Evolutionary conservation across 164 flowering plant species (phyloP).

Genomic region (Cinnamomum micranthum): DNA sequence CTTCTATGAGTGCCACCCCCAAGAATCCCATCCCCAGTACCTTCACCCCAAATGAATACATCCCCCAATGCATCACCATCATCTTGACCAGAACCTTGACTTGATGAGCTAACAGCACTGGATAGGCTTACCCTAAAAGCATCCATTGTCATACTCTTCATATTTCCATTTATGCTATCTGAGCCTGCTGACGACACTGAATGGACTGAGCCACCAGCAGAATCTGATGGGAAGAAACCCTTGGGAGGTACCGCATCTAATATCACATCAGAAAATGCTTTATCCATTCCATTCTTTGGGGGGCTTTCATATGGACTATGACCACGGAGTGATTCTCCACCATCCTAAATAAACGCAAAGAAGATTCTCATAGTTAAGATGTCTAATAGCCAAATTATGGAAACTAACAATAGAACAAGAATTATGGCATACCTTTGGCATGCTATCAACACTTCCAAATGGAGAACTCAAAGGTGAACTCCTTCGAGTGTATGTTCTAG

Average conservation of each 20-base stretch:
- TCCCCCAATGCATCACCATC: slow-evolving; percentile 98
- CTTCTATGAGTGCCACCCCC: slow-evolving; percentile 74
- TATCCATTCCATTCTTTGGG: slow-evolving; percentile 76
- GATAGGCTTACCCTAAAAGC: slow-evolving; percentile 92
- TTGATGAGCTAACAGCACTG: slow-evolving; percentile 98
- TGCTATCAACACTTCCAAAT: slow-evolving; percentile 72
- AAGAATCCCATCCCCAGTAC: slow-evolving; percentile 80
- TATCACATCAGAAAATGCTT: slow-evolving; percentile 72
- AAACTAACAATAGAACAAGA: not conserved
- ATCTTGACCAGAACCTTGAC: slow-evolving; percentile 98
- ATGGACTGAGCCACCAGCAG: slow-evolving; percentile 78
- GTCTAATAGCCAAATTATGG: slow-evolving; percentile 5
- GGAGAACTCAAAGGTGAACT: slow-evolving; percentile 97
- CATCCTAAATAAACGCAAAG: slow-evolving; percentile 50
- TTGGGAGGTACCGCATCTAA: slow-evolving; percentile 81
- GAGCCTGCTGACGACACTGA: slow-evolving; percentile 93
- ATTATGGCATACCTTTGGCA: slow-evolving; percentile 56
- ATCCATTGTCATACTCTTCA: slow-evolving; percentile 68
- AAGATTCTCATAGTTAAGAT: slow-evolving; percentile 8
- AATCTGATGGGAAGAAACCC: slow-evolving; percentile 79
- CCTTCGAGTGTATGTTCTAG: slow-evolving; percentile 82
- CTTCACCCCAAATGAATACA: slow-evolving; percentile 98
- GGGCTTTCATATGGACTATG: slow-evolving; percentile 94
- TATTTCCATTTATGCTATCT: slow-evolving; percentile 80
- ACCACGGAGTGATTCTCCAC: slow-evolving; percentile 64